These are phyloP conservation scores for Citrus glauca DNA, from an alignment of 345 rosid genomes.

Conservation along the genomic window DNA sequence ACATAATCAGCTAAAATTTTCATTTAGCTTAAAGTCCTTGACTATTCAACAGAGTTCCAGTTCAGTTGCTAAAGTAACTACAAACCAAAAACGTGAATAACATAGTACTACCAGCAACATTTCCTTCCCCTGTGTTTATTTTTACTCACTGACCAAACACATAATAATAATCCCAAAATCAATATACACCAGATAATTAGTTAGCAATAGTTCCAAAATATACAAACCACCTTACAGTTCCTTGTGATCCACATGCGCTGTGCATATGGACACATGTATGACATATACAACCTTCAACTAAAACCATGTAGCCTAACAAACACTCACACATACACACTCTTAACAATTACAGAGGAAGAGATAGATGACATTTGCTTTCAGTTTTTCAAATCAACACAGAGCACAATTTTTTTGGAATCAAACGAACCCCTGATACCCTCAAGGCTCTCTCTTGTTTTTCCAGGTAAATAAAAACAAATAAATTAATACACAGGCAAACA, in stretches of 20 bases:
- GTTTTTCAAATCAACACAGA: background rate
- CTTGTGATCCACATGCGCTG: slow-evolving; percentile 84
- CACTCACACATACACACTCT: background rate
- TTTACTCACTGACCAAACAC: background rate
- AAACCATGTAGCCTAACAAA: background rate
- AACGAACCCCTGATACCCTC: slow-evolving; percentile 49
- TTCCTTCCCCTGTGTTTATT: background rate
- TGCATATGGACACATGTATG: slow-evolving; percentile 69
- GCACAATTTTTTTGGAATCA: slow-evolving; percentile 16
- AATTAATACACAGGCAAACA: background rate
- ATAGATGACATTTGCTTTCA: background rate
- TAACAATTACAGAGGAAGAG: background rate
- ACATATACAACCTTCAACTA: slow-evolving; percentile 59
- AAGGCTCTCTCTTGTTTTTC: slow-evolving; percentile 33
- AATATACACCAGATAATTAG: background rate
- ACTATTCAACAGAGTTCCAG: background rate
- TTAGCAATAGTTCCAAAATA: background rate
- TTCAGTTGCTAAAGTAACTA: background rate
- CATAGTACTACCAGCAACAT: background rate
- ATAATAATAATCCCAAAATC: background rate
- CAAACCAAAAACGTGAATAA: background rate
- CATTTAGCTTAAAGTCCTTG: background rate
- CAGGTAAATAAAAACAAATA: background rate
- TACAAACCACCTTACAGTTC: slow-evolving; percentile 58
- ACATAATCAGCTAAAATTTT: background rate